A percentile compares a stretch with the other conserved stretches of the same genome.
phyloP scores from a whole-genome alignment of 2,329 filamentous ascomycete genomes.

The Parastagonospora avenae region DNA sequence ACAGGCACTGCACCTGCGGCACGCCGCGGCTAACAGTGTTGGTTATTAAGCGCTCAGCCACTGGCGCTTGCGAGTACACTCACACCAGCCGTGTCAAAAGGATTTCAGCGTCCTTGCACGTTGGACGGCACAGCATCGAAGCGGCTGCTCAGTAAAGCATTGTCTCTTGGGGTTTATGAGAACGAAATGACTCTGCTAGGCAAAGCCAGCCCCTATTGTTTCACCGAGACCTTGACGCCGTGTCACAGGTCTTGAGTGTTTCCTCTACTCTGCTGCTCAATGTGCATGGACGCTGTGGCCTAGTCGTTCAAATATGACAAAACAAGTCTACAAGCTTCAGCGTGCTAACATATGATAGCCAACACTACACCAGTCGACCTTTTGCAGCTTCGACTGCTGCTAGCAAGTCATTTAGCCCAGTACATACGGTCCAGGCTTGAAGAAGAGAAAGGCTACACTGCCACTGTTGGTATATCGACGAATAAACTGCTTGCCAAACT shows the following conservation, averaged over 20 bases:
- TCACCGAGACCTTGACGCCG: no score
- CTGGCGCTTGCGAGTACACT: not conserved
- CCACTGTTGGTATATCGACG: conserved; percentile 84
- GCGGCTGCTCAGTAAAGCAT: no score
- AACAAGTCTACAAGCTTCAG: not conserved
- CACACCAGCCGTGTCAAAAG: no score
- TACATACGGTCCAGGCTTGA: conserved; percentile 76
- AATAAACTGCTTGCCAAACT: conserved; percentile 88
- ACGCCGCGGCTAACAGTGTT: conserved; percentile 1
- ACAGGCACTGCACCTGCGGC: conserved; percentile 2
- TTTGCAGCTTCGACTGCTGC: conserved; percentile 65
- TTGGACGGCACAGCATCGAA: no score
- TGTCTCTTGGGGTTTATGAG: no score
- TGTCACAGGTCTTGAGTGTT: no score
- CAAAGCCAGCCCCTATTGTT: no score
- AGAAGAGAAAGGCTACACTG: conserved; percentile 79
- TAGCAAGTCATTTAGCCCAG: conserved; percentile 81
- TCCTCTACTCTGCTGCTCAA: no score
- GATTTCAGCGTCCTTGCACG: no score
- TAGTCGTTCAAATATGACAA: not conserved
- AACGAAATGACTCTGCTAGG: no score
- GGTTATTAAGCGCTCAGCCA: not conserved
- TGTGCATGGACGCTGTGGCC: no score
- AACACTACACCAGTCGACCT: conserved; percentile 27
- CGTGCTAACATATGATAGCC: conserved; percentile 24